Percentiles rank a stretch among this genome's conserved stretches.
Conservation (phyloP, 2,329 filamentous ascomycete species). For the Neopestalotiopsis rosae region DNA sequence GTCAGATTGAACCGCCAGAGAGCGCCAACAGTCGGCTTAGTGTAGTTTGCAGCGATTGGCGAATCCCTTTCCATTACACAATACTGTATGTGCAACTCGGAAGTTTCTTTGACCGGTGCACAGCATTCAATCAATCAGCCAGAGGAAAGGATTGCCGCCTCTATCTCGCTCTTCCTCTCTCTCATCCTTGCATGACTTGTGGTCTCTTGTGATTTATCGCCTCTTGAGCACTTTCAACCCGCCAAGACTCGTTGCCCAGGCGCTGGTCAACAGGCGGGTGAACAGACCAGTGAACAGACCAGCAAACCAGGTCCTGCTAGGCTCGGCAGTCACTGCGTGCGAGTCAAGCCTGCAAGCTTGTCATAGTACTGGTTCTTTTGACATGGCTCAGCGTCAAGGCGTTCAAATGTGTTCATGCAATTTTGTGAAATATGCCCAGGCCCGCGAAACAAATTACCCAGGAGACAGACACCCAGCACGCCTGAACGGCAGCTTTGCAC, state of each 20-base stretch:
- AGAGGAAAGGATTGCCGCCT: neutral
- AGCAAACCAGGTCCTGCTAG: neutral
- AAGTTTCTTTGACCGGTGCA: neutral
- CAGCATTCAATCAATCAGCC: neutral
- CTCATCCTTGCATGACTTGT: neutral
- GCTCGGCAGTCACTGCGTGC: constrained; percentile 1
- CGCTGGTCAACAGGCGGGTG: neutral
- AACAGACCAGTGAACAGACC: neutral
- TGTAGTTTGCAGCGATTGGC: too few relatives aligned
- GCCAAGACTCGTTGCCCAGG: neutral
- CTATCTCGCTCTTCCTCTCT: neutral
- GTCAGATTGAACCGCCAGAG: neutral
- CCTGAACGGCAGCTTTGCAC: neutral
- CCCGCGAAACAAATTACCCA: neutral
- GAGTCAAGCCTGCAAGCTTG: neutral
- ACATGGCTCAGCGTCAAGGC: neutral
- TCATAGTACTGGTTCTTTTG: neutral
- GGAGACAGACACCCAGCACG: neutral
- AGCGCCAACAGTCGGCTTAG: too few relatives aligned
- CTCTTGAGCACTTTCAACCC: neutral
- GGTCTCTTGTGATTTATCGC: neutral
- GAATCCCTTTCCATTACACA: too few relatives aligned
- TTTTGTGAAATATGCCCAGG: neutral
- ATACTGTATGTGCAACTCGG: too few relatives aligned
- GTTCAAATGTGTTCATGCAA: neutral